Percentiles rank a stretch among this genome's conserved stretches.
These are phyloP conservation scores for Syzygium syzygioides DNA, from an alignment of 441 rosid species.

Conservation along the genomic window DNA sequence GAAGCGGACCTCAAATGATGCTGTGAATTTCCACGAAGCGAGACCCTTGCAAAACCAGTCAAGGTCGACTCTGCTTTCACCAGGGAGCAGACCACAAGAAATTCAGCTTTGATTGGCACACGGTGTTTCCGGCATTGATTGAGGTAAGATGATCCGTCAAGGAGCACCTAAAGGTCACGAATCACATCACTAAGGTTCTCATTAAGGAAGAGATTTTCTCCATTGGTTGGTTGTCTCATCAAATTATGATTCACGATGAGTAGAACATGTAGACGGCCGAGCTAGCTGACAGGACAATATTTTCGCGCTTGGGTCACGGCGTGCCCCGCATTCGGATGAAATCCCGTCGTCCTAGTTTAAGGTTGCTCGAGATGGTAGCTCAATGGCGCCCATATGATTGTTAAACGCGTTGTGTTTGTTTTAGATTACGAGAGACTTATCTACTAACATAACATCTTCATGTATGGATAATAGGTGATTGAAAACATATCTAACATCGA, in stretches of 20 bases:
- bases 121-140: too few species aligned
- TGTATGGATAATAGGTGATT: not conserved
- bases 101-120: too few species aligned
- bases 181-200: too few species aligned
- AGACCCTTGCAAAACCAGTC: not conserved
- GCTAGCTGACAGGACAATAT: fast-evolving
- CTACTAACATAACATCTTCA: not conserved
- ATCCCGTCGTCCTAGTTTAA: not conserved
- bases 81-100: too few species aligned
- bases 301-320: not conserved
- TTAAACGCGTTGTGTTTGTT: too few species aligned
- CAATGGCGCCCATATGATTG: not conserved
- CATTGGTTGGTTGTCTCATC: not conserved
- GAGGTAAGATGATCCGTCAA: too few species aligned
- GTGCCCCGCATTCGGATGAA: not conserved
- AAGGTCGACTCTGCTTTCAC: not conserved
- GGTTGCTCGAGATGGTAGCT: not conserved
- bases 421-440: not conserved
- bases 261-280: too few species aligned
- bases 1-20: not conserved
- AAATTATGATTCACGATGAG: not conserved
- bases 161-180: too few species aligned
- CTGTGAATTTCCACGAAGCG: not conserved
- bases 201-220: not conserved
- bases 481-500: not conserved